phyloP scores from a whole-genome alignment of 108 stramenopile species.

The Skeletonema menzelii region DNA sequence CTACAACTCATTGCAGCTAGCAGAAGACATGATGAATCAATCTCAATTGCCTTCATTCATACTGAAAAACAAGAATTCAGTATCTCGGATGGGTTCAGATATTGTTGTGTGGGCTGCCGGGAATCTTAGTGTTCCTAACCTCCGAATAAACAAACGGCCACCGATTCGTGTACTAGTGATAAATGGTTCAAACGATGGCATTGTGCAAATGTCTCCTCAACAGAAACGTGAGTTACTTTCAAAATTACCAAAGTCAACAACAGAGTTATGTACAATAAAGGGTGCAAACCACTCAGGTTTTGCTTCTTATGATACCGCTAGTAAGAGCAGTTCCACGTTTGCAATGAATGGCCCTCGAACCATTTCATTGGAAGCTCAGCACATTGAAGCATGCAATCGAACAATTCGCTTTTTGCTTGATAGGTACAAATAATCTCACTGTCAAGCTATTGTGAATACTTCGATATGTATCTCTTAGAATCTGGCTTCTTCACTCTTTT shows the following conservation, averaged over 20 bases:
- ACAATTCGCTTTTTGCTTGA: conserved; percentile 9
- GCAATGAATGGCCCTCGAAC: conserved; percentile 2
- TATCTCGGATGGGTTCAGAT: conserved; percentile 17
- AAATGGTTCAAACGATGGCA: conserved; percentile 25
- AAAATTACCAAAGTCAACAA: conserved; percentile 20
- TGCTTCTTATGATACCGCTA: conserved; percentile 27
- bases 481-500: too few relatives aligned
- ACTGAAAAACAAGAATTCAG: conserved; percentile 16
- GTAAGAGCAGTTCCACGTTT: conserved; percentile 6
- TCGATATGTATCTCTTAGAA: too few relatives aligned
- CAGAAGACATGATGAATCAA: conserved; percentile 8
- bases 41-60: conserved; percentile 3
- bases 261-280: conserved; percentile 14
- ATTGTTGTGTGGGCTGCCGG: conserved; percentile 35
- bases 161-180: conserved; percentile 22
- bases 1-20: conserved; percentile 26
- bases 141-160: neutral
- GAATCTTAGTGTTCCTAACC: conserved; percentile 18
- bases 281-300: conserved; percentile 41
- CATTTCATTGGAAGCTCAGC: conserved; percentile 8
- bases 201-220: conserved; percentile 20
- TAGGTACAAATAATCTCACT: neutral
- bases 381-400: conserved; percentile 1
- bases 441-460: too few relatives aligned
- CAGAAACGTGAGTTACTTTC: conserved; percentile 20